Evolutionary conservation across 495 filamentous ascomycete species (phyloP).

Genomic region (Paragyromitra xinjiangensis): DNA sequence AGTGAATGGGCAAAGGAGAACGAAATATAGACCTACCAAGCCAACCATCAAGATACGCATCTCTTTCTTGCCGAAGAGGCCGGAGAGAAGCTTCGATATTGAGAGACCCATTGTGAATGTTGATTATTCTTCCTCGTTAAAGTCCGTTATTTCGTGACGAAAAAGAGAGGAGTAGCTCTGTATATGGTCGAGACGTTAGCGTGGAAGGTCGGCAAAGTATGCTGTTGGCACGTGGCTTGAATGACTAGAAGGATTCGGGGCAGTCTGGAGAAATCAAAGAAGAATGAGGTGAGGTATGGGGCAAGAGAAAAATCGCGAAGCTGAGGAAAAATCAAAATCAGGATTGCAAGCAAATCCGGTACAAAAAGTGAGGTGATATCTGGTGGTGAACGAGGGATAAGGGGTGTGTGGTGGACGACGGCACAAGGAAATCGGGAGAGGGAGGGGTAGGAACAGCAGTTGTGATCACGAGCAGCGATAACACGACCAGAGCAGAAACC

Average conservation of each 20-base stretch:
- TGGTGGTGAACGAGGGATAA: constrained; percentile 37
- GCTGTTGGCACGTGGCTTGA: constrained; percentile 43
- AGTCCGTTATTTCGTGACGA: constrained; percentile 48
- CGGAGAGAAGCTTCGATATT: constrained; percentile 91
- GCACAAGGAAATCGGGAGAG: constrained; percentile 49
- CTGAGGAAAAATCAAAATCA: constrained; percentile 45
- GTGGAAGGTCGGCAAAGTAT: constrained; percentile 30
- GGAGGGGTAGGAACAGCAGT: constrained; percentile 47
- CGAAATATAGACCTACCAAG: constrained; percentile 62
- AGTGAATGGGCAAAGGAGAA: not conserved
- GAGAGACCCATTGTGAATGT: constrained; percentile 83
- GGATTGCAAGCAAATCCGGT: constrained; percentile 25
- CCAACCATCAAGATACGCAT: constrained; percentile 99
- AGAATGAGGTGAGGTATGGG: constrained; percentile 13
- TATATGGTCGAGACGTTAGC: constrained; percentile 36
- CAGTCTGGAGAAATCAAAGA: constrained; percentile 15
- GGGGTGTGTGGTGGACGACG: constrained; percentile 35
- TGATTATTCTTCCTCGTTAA: constrained; percentile 39
- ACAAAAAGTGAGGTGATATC: constrained; percentile 43
- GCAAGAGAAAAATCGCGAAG: constrained; percentile 23
- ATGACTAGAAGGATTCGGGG: constrained; percentile 7
- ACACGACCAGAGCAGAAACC: constrained; percentile 38
- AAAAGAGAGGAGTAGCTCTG: constrained; percentile 42
- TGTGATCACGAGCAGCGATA: not conserved
- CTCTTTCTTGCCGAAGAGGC: constrained; percentile 98